Percentiles rank a stretch among this genome's conserved stretches.
These are phyloP conservation scores for Epithele typhae DNA, from an alignment of 768 basidiomycete genomes.

Conservation along the genomic window DNA sequence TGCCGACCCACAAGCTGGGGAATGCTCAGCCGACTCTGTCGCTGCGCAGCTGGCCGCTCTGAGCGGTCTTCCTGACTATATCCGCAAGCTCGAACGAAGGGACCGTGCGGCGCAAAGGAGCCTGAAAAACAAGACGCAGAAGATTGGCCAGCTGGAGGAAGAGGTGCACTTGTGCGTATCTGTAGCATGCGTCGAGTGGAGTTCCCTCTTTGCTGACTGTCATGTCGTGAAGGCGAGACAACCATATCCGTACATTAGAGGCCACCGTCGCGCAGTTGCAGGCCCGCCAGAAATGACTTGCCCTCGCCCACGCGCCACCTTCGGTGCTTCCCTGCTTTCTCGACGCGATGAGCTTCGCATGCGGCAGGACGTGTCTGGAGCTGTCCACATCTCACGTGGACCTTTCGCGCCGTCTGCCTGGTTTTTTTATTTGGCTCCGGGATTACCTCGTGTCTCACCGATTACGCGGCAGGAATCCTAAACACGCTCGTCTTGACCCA, in stretches of 20 bases:
- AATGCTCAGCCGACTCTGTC: constrained; percentile 24
- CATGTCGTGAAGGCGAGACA: too few relatives aligned
- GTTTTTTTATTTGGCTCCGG: too few relatives aligned
- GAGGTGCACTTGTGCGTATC: constrained; percentile 13
- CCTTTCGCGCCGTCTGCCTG: neutral
- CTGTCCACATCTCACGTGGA: neutral
- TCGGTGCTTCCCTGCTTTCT: too few relatives aligned
- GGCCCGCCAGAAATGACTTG: too few relatives aligned
- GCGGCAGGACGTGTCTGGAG: too few relatives aligned
- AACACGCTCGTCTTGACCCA: neutral
- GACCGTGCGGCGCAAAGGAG: constrained; percentile 32
- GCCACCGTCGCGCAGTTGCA: too few relatives aligned
- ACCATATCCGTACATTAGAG: too few relatives aligned
- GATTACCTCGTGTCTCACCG: too few relatives aligned
- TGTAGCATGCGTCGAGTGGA: neutral
- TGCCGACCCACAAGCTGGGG: neutral
- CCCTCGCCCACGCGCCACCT: too few relatives aligned
- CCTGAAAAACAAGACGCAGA: constrained; percentile 16
- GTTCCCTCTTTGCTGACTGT: constrained; percentile 5
- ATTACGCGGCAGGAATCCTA: neutral
- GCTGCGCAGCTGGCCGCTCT: constrained; percentile 15
- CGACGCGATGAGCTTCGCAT: too few relatives aligned
- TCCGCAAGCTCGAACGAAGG: constrained; percentile 37
- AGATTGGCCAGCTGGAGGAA: constrained; percentile 13
- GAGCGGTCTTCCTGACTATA: constrained; percentile 23